Evolutionary conservation across 306 rosid species (phyloP).

Genomic region (Mucuna pruriens): DNA sequence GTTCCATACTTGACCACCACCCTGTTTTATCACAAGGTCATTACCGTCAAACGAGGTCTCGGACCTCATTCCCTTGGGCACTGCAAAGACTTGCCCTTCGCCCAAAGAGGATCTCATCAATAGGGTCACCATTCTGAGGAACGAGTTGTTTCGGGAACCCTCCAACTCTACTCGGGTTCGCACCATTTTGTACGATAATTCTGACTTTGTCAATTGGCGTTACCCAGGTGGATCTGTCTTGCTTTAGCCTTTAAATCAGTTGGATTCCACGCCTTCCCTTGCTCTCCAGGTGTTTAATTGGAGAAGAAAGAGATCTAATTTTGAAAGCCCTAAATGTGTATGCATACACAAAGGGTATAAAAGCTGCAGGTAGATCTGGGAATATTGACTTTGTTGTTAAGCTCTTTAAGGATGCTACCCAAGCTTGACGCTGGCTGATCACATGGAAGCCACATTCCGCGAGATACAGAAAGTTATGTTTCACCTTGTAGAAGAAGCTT

Average conservation of each 20-base stretch:
- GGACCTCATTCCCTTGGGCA: neutral
- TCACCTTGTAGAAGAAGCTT: constrained; percentile 57
- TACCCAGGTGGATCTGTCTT: constrained; percentile 28
- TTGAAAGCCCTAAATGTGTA: constrained; percentile 34
- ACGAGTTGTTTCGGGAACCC: constrained; percentile 42
- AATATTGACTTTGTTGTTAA: constrained; percentile 59
- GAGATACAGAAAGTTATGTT: constrained; percentile 44
- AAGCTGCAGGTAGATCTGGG: constrained; percentile 61
- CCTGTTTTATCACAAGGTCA: neutral
- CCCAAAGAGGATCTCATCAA: constrained; percentile 11
- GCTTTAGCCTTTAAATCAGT: constrained; percentile 57
- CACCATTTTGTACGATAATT: constrained; percentile 41
- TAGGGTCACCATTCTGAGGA: constrained; percentile 38
- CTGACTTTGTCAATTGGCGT: constrained; percentile 24
- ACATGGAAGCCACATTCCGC: no score
- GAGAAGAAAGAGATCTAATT: constrained; percentile 51
- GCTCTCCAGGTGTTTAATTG: constrained; percentile 72
- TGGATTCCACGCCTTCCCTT: constrained; percentile 58
- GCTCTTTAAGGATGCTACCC: constrained; percentile 69
- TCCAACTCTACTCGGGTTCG: constrained; percentile 11
- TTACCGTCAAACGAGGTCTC: neutral
- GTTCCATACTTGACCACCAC: neutral
- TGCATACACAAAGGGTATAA: constrained; percentile 75
- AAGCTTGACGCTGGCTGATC: no score
- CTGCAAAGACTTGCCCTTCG: neutral